Evolutionary conservation across 2,329 filamentous ascomycete species (phyloP), one percentile per base, ranked within the genome.

Genomic region (Alternaria hordeiaustralica): DNA sequence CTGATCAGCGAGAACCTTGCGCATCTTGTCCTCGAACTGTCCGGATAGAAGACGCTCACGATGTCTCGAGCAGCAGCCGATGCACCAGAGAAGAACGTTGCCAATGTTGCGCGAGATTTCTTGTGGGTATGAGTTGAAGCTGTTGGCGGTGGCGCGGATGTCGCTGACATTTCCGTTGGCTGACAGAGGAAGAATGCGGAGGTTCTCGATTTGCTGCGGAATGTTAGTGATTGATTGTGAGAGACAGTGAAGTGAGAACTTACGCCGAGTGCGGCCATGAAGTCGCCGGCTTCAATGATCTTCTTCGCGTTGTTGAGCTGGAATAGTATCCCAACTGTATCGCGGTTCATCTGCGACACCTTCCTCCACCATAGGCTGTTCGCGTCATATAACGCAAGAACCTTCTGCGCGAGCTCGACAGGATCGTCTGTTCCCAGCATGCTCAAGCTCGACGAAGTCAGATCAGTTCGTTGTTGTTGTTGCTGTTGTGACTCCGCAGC

Each of bases 1-100:
- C 73, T 91, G 86, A 61, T 91, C 89, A 55, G 90, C 89, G 79
- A 82, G 72, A 53, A 76, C 71, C 84, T 82, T 77, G 82, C 85
- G 75, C 86, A 75, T 78, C 9, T 84, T 68, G 86, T 90, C 90
- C 71, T 91, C 93, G 79, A 91, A 97, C 71, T 90, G 87, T 26
- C 90, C 89, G 62, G 85, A 87, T 60, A 87, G 86, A 65, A 89
- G 84, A 71, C 92, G 90, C 66, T 79, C 77, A 21, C 92, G 88
- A 80, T 97, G 91, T 60, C 89, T 87, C 54, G 91, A 90, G 80
- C 94, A 96, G 82, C 92, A 94, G 45, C 91, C 87, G 70, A 99
- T 93, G 54, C 93, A 93, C 96, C 96, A 98, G 83, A 97, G 91
- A 67, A 99, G 87, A 66, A 98, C 85, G 79, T 95, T 93, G 18